Evolutionary conservation across 2,329 filamentous ascomycete genomes (phyloP).

Genomic region (Myriangium duriaei): DNA sequence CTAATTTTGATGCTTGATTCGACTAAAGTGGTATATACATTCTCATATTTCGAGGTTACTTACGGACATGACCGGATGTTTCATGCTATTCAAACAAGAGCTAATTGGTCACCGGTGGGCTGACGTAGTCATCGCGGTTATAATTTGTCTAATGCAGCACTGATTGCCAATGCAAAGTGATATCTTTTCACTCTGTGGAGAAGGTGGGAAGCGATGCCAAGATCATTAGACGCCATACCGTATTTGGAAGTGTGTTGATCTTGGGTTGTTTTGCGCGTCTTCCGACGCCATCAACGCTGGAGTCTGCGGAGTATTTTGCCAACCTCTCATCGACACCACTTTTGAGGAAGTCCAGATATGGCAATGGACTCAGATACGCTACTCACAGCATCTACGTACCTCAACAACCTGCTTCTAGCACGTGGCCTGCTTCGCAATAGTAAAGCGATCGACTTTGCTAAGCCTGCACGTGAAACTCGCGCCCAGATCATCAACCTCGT

Average conservation of each 20-base stretch:
- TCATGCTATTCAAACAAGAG: too few relatives aligned
- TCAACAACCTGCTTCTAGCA: conserved; percentile 54
- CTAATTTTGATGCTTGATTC: too few relatives aligned
- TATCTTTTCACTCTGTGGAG: too few relatives aligned
- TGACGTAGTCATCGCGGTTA: too few relatives aligned
- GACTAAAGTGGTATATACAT: too few relatives aligned
- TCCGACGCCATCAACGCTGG: not conserved
- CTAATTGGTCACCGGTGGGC: too few relatives aligned
- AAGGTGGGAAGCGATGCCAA: too few relatives aligned
- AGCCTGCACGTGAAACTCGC: conserved; percentile 58
- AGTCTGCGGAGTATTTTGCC: not conserved
- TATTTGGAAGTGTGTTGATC: conserved; percentile 6
- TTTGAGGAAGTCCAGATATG: not conserved
- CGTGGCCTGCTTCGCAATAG: conserved; percentile 51
- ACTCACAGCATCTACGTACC: conserved; percentile 49
- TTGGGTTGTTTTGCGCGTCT: conserved; percentile 2
- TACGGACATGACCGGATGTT: too few relatives aligned
- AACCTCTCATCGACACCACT: not conserved
- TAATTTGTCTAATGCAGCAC: too few relatives aligned
- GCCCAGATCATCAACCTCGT: conserved; percentile 81
- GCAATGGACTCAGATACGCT: conserved; percentile 39
- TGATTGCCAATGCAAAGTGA: too few relatives aligned
- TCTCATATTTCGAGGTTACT: too few relatives aligned
- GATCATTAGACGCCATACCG: conserved; percentile 2
- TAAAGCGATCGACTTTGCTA: conserved; percentile 67